Conservation (phyloP, 768 basidiomycete species). For the Pleurotus djamor region DNA sequence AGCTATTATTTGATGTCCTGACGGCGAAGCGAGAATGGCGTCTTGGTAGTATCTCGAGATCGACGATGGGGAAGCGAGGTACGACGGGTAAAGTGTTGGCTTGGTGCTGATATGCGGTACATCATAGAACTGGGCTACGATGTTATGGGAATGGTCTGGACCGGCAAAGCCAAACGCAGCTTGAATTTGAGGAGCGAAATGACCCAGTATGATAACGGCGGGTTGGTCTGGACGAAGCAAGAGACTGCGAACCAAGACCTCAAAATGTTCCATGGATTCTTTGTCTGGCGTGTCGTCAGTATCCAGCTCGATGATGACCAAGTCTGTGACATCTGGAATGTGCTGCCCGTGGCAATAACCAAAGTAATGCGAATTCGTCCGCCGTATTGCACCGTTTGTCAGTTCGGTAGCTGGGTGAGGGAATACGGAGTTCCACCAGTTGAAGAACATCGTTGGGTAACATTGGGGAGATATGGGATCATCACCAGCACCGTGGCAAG, state of each 20-base stretch:
- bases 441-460: conserved; percentile 94
- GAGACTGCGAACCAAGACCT: conserved; percentile 88
- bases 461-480: conserved; percentile 82
- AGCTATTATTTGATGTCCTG: conserved; percentile 84
- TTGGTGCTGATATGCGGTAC: conserved; percentile 91
- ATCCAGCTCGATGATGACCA: conserved; percentile 95
- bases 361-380: conserved; percentile 92
- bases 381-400: conserved; percentile 94
- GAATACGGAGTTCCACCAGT: conserved; percentile 98
- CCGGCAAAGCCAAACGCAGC: conserved; percentile 80
- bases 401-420: conserved; percentile 97
- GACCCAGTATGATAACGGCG: conserved; percentile 92
- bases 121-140: conserved; percentile 97
- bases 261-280: conserved; percentile 79
- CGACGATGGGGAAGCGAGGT: conserved; percentile 70
- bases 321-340: conserved; percentile 89
- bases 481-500: conserved; percentile 92
- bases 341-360: conserved; percentile 93
- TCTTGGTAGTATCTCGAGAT: conserved; percentile 77
- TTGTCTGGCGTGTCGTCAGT: conserved; percentile 79
- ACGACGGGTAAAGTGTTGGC: conserved; percentile 77
- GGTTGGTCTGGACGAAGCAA: conserved; percentile 89
- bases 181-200: conserved; percentile 88
- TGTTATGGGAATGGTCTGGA: conserved; percentile 85
- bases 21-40: conserved; percentile 73